Evolutionary conservation across 345 rosid genomes (phyloP), one percentile per base, ranked within the genome.

Genomic region (Syzygium grande): DNA sequence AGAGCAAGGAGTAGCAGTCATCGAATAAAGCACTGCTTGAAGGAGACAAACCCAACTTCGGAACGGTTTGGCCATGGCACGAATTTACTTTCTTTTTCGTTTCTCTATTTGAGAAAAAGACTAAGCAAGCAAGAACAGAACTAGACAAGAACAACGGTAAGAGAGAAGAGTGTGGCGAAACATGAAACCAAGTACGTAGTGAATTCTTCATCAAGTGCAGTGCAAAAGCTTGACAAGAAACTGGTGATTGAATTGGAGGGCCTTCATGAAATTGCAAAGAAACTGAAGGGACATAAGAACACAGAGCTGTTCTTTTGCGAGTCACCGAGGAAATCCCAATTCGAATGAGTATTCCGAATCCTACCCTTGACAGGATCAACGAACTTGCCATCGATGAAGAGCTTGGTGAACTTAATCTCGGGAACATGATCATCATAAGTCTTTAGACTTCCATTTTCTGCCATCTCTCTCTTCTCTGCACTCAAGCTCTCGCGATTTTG

Each of bases 311-410:
- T 12, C 34, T 27, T 13, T 3, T 61, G 1, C 8, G 34, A n/a
- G 68, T 13, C 7, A 61, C 7, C 8, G 16, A 27, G 0, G 27
- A 59, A 27, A 27, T 11, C 27, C 11, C 8, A 6, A 27, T 12
- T 61, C 4, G 17, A 29, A 12, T 3, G 68, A 6, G 34, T 61
- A 27, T 61, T 61, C 9, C n/a, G 68, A 68, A 0, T 38, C 19
- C 46, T 34, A 95, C 98, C 98, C 92, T 96, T 92, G 84, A 90
- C 30, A 38, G 98, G 90, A 86, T 93, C 97, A 1, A 92, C 88
- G 79, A 92, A 95, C 65, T 94, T 89, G 87, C 97, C 97, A 77
- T 93, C 93, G 87, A 96, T 93, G 93, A 94, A 96, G 77, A 96
- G 93, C 88, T 92, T 93, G 5, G 92, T 95, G 91, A 95, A 95